phyloP scores from a whole-genome alignment of 2,329 filamentous ascomycete genomes.

The Pleurostoma richardsiae region DNA sequence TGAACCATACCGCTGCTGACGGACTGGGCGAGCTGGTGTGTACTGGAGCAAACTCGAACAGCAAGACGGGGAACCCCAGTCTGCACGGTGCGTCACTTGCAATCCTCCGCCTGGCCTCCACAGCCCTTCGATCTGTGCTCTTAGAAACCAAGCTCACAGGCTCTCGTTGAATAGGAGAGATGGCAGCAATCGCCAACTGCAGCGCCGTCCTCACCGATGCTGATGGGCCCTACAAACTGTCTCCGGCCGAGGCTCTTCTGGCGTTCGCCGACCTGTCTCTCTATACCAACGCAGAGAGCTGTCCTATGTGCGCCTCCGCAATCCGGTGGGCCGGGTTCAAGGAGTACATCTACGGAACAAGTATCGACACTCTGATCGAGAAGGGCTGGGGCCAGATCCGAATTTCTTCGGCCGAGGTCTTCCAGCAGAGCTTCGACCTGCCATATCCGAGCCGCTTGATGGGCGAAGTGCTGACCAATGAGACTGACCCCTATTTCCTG shows the following conservation, averaged over 20 bases:
- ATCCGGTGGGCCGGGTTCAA: conserved; percentile 51
- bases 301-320: conserved; percentile 53
- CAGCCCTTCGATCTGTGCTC: neutral
- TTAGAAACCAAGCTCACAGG: neutral
- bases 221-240: conserved; percentile 35
- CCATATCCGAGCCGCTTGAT: conserved; percentile 30
- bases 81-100: conserved; percentile 36
- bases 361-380: conserved; percentile 36
- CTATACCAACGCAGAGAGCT: conserved; percentile 54
- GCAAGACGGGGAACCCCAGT: conserved; percentile 41
- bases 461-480: conserved; percentile 38
- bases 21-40: conserved; percentile 41
- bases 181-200: conserved; percentile 50
- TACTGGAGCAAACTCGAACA: conserved; percentile 41
- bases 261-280: conserved; percentile 43
- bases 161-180: conserved; percentile 35
- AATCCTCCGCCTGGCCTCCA: too few relatives aligned
- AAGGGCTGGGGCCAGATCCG: conserved; percentile 47
- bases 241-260: conserved; percentile 28
- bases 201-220: conserved; percentile 40
- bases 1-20: conserved; percentile 42
- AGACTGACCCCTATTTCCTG: conserved; percentile 47
- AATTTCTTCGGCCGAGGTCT: conserved; percentile 38
- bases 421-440: conserved; percentile 33
- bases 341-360: conserved; percentile 50